Evolutionary conservation across 257 asterid genomes (phyloP), one percentile per base, ranked within the genome.

Genomic region (Salvia rosmarinus): DNA sequence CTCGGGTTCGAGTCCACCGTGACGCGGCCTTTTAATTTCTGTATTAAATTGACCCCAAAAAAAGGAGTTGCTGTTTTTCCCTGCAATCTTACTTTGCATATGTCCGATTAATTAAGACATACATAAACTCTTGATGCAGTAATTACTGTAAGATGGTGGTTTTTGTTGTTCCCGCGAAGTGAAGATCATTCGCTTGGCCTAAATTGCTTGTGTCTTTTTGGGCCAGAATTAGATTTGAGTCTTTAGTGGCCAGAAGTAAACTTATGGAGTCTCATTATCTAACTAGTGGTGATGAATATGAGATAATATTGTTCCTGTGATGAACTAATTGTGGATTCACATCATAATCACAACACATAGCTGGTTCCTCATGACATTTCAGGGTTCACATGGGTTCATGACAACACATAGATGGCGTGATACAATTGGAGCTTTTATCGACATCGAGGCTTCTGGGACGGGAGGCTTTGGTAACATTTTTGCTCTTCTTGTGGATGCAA

Each of bases 381-480:
- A 95, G 99, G 99, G 99, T 69, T 89, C 99, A 19, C 99, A 95
- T 77, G 99, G 99, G 75, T 95, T 95, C 82, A 89, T 91, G 86
- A 95, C 96, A 67, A 85, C 97, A 9, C 90, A 95, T 80, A 91
- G 86, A 78, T 95, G 99, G 99, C 84, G 85, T 46, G 90, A 89
- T 77, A 88, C 91, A n/a, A 64, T 95, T 57, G 96, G 98, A 68
- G 98, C 98, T 77, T 87, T 91, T 81, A 80, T 95, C 60, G 69
- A 95, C 64, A 63, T 95, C 64, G 99, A 95, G 85, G 99, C 99
- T 64, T 85, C 95, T 85, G 99, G 99, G 75, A 91, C 93, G 14
- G 99, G 98, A 76, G 99, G 99, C 78, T 74, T 82, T 66, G 99
- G 99, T 95, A 68, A 72, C 82, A 77, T 80, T 51, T 56, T 55